These are phyloP conservation scores for Pyrus communis DNA, from an alignment of 306 rosid genomes.

Conservation along the genomic window DNA sequence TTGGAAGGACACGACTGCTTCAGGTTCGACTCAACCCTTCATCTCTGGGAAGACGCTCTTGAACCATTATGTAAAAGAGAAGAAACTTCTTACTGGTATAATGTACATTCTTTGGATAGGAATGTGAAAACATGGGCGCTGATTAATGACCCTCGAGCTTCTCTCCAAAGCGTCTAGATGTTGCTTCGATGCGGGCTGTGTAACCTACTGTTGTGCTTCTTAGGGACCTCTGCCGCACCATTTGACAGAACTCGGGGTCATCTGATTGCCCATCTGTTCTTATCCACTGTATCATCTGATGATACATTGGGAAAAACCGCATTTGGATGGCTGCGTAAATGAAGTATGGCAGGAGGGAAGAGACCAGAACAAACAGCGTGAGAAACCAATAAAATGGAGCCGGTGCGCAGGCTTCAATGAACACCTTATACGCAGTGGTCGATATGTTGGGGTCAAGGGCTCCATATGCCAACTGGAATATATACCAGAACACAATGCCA, in stretches of 20 bases:
- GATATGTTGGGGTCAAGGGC: conserved; percentile 62
- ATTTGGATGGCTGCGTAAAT: conserved; percentile 54
- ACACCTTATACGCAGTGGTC: conserved; percentile 83
- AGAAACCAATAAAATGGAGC: conserved; percentile 71
- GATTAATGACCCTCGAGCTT: conserved; percentile 9
- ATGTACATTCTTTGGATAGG: conserved; percentile 26
- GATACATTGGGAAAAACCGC: conserved; percentile 77
- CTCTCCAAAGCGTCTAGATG: conserved; percentile 49
- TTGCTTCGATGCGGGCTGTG: conserved; percentile 82
- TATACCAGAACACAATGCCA: conserved; percentile 63
- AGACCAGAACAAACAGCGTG: conserved; percentile 49
- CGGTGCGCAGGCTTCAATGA: conserved; percentile 85
- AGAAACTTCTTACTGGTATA: conserved; percentile 16
- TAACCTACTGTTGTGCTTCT: conserved; percentile 70
- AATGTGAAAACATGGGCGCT: not conserved
- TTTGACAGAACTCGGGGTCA: conserved; percentile 71
- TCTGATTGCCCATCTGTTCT: conserved; percentile 56
- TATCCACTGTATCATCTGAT: conserved; percentile 93
- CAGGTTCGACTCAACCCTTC: conserved; percentile 4
- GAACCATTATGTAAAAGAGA: conserved; percentile 22
- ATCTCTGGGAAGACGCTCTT: not conserved
- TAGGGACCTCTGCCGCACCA: conserved; percentile 73
- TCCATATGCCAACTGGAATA: conserved; percentile 82
- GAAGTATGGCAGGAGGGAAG: conserved; percentile 69
- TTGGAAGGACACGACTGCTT: not conserved